These are phyloP conservation scores for Aspergillus novoparasiticus DNA, from an alignment of 2,329 filamentous ascomycete species.

Conservation along the genomic window DNA sequence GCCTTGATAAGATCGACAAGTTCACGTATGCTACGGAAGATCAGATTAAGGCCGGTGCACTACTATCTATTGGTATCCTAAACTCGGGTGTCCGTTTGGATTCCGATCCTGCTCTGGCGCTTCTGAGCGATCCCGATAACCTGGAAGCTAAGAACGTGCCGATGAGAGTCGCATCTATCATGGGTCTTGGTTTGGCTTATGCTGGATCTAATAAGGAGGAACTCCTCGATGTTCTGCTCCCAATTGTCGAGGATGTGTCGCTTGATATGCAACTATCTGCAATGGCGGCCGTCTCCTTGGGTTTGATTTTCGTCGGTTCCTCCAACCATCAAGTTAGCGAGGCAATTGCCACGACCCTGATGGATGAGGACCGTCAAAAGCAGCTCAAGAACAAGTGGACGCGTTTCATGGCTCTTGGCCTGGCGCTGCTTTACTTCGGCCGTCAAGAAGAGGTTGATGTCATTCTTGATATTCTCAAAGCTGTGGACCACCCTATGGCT, in stretches of 20 bases:
- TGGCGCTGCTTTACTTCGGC: slow-evolving; percentile 93
- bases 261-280: slow-evolving; percentile 94
- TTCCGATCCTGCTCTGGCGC: slow-evolving; percentile 83
- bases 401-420: slow-evolving; percentile 89
- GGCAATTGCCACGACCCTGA: slow-evolving; percentile 85
- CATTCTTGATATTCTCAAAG: slow-evolving; percentile 93
- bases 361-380: slow-evolving; percentile 88
- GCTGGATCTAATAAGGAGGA: slow-evolving; percentile 92
- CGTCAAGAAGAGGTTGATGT: slow-evolving; percentile 99
- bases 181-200: slow-evolving; percentile 93
- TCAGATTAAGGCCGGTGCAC: slow-evolving; percentile 85
- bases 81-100: slow-evolving; percentile 90
- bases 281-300: slow-evolving; percentile 89
- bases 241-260: slow-evolving; percentile 80
- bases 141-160: slow-evolving; percentile 76
- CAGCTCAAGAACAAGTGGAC: slow-evolving; percentile 99
- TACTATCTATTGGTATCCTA: slow-evolving; percentile 92
- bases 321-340: slow-evolving; percentile 89
- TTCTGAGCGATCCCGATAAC: slow-evolving; percentile 79
- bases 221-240: slow-evolving; percentile 79
- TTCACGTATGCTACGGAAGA: slow-evolving; percentile 85
- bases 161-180: slow-evolving; percentile 82
- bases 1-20: slow-evolving; percentile 90
- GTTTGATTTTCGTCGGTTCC: slow-evolving; percentile 89
- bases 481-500: slow-evolving; percentile 93